A percentile compares a stretch with the other conserved stretches of the same genome.
Evolutionary conservation across 176 grass and related monocot genomes (phyloP).

Genomic region (barley (Hordeum vulgare)): MorexV3_pseudomolecules_assembly NC_058522.1:523791457-523791956

Average conservation of each 20-base stretch:
- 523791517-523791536: not conserved
- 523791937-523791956: constrained; percentile 82
- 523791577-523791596: not conserved
- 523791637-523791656: not conserved
- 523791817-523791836: not conserved
- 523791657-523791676: not conserved
- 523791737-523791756: not conserved
- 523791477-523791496: not conserved
- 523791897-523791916: constrained; percentile 95
- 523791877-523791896: constrained; percentile 86
- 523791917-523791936: constrained; percentile 95
- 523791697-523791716: not conserved
- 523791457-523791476: not conserved
- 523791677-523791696: not conserved
- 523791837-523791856: constrained; percentile 4
- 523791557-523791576: not conserved
- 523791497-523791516: not conserved
- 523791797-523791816: not conserved
- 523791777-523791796: not conserved
- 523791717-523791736: not conserved
- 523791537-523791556: not conserved
- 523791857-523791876: constrained; percentile 51
- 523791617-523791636: not conserved
- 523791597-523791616: not conserved
- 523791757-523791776: not conserved